Conservation (phyloP, 2,329 filamentous ascomycete genomes). For the Fusarium metavorans region DNA sequence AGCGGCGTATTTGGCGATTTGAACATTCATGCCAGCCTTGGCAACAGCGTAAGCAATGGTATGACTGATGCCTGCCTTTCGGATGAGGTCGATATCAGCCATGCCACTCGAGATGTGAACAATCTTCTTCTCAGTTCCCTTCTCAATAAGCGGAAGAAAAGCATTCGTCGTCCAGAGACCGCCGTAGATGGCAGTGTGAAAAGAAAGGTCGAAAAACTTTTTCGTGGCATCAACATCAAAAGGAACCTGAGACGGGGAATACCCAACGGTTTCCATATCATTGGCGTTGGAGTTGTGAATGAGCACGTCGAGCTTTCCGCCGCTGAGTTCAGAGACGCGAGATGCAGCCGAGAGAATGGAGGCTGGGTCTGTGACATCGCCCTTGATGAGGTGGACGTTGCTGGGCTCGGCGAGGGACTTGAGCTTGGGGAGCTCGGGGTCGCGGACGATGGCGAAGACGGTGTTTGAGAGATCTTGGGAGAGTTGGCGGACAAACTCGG, state of each 20-base stretch:
- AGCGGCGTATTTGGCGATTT: neutral
- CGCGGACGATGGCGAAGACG: conserved; percentile 7
- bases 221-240: neutral
- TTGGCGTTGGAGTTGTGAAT: neutral
- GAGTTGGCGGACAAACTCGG: conserved; percentile 36
- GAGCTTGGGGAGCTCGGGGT: neutral
- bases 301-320: neutral
- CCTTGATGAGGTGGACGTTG: conserved; percentile 6
- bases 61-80: neutral
- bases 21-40: neutral
- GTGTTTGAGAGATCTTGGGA: neutral
- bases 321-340: neutral
- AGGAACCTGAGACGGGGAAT: neutral
- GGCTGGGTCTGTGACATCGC: neutral
- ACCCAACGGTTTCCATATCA: neutral
- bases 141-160: neutral
- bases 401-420: neutral
- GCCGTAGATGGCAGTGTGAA: neutral
- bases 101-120: neutral
- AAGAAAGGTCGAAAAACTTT: neutral
- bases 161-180: neutral
- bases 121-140: neutral
- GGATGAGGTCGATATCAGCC: neutral
- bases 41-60: neutral
- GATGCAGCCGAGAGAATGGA: neutral